Evolutionary conservation across 2,329 filamentous ascomycete species (phyloP), one percentile per base, ranked within the genome.

Genomic region (Phoma sp.): DNA sequence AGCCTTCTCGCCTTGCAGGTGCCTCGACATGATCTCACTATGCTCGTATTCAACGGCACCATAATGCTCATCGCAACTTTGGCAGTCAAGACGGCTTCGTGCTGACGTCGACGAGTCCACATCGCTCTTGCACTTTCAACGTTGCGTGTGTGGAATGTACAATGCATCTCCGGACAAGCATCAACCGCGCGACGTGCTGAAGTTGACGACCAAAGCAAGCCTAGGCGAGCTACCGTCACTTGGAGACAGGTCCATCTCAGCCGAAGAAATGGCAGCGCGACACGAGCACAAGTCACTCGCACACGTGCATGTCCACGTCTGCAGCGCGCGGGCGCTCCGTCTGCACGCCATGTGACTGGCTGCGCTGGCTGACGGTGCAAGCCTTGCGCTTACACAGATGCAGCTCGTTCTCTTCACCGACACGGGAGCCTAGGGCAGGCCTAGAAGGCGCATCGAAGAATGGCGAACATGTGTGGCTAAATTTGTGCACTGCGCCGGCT

Each of bases 321-420:
- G 41, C 41, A 46, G 37, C 8, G 15, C 36, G 27, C 41, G 41
- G 52, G 41, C 24, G 41, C 52, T 37, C 41, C 29, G 36, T 21
- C 41, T 46, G 37, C 37, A 51, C 7, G 4, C 19, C 51, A 27
- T 22, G n/a, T 47, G 10, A 17, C 12, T 33, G 31, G 37, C 36
- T 33, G 29, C 31, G 31, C 24, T 29, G 29, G 24, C 45, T 37
- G 36, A 12, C 19, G 25, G 43, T 17, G 19, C 19, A n/a, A 50
- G 46, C 41, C 46, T 50, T 50, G 41, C 52, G 39, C 52, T 55
- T 55, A 32, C 35, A 51, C 52, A 38, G 12, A 55, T 51, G 37
- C 37, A 55, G 52, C 25, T 24, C n/a, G 10, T 25, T 4, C 12
- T 27, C 29, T 45, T 46, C 37, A 46, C 46, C 25, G 29, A 43